Percentiles rank a stretch among this genome's conserved stretches.
Evolutionary conservation across 1,139 yeast genomes (phyloP).

Genomic region (Meyerozyma carpophila): DNA sequence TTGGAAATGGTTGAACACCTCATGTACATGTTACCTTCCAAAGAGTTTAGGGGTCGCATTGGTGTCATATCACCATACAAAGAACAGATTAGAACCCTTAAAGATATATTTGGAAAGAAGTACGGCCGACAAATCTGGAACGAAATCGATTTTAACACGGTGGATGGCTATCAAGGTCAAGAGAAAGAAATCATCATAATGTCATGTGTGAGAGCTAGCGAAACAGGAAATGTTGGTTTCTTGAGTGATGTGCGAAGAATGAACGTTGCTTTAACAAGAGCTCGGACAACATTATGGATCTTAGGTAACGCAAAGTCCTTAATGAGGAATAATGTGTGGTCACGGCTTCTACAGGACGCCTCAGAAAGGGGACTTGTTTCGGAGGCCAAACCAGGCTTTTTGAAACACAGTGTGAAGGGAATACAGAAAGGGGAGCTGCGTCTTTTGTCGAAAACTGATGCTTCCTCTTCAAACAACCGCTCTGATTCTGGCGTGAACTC

Average conservation of each 20-base stretch:
- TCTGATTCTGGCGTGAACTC: too few species aligned
- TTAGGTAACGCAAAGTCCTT: constrained; percentile 73
- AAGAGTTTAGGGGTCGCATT: constrained; percentile 62
- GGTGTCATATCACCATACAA: constrained; percentile 95
- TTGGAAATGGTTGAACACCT: constrained; percentile 61
- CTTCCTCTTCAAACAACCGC: too few species aligned
- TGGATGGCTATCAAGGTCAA: constrained; percentile 98
- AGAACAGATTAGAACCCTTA: constrained; percentile 67
- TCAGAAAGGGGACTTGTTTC: constrained; percentile 34
- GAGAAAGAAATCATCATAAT: constrained; percentile 90
- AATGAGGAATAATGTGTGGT: constrained; percentile 63
- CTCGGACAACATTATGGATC: constrained; percentile 87
- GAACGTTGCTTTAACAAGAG: constrained; percentile 96
- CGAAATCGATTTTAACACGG: constrained; percentile 85
- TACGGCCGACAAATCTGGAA: constrained; percentile 61
- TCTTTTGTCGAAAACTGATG: too few species aligned
- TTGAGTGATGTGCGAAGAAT: constrained; percentile 85
- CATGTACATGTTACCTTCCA: constrained; percentile 43
- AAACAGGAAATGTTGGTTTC: constrained; percentile 71
- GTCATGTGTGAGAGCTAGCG: constrained; percentile 90
- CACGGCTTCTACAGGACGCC: constrained; percentile 59
- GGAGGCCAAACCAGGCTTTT: constrained; percentile 36
- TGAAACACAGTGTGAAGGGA: constrained; percentile 8
- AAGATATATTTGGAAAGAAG: constrained; percentile 47
- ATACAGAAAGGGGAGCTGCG: too few species aligned